These are phyloP conservation scores for Calonectria fujianensis DNA, from an alignment of 2,329 filamentous ascomycete genomes.

Conservation along the genomic window DNA sequence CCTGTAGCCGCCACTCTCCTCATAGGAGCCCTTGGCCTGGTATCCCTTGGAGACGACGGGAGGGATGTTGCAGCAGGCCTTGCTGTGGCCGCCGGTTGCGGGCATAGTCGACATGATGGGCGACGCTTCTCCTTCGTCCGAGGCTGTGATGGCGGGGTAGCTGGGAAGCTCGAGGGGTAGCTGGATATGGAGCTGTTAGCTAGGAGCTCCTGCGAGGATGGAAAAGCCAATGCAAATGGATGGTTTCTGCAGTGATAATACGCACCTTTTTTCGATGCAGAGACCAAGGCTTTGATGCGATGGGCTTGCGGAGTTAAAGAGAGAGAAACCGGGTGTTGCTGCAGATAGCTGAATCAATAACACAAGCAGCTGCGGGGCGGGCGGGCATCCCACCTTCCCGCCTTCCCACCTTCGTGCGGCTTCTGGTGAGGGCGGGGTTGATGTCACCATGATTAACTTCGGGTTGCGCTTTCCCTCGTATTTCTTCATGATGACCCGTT, in stretches of 20 bases:
- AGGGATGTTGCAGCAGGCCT: slow-evolving; percentile 76
- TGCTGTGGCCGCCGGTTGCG: slow-evolving; percentile 71
- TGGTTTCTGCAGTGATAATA: neutral
- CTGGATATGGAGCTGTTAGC: slow-evolving; percentile 11
- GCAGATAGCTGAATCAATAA: slow-evolving; percentile 4
- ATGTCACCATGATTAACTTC: slow-evolving; percentile 32
- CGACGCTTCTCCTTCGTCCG: slow-evolving; percentile 2
- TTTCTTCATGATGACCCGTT: neutral
- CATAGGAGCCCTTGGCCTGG: slow-evolving; percentile 73
- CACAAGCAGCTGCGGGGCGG: slow-evolving; percentile 22
- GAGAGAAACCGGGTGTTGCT: slow-evolving; percentile 13
- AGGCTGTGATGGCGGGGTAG: slow-evolving; percentile 21
- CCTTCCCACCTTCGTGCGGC: neutral
- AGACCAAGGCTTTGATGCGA: neutral
- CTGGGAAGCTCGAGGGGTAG: slow-evolving; percentile 11
- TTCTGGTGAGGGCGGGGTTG: slow-evolving; percentile 23
- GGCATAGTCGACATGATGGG: slow-evolving; percentile 70
- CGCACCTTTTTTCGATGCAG: slow-evolving; percentile 1
- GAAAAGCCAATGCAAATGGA: neutral
- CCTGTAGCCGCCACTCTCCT: slow-evolving; percentile 73
- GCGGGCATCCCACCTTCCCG: slow-evolving; percentile 9
- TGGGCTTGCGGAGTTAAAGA: slow-evolving; percentile 23
- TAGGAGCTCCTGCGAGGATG: neutral
- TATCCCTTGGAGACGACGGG: slow-evolving; percentile 75
- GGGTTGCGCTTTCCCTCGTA: neutral